Evolutionary conservation across 106 monocot species (phyloP).

Genomic region (Dendrobium catenatum): DNA sequence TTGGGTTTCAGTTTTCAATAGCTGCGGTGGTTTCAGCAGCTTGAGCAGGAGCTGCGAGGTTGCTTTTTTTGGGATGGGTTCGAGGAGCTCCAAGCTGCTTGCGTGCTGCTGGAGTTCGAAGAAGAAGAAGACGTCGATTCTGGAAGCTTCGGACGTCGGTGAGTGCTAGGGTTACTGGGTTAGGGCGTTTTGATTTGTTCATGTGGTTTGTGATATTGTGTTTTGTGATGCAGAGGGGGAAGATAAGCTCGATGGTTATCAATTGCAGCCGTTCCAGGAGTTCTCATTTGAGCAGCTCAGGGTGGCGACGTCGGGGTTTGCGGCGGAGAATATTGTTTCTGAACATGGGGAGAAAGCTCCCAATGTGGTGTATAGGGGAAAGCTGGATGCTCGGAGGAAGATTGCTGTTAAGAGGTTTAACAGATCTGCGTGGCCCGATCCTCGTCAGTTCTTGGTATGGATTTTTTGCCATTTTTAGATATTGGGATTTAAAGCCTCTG

Average conservation of each 20-base stretch:
- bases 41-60: slow-evolving; percentile 2
- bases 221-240: slow-evolving; percentile 30
- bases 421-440: slow-evolving; percentile 91
- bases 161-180: slow-evolving; percentile 7
- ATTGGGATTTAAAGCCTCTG: not conserved
- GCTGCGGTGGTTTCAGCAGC: not conserved
- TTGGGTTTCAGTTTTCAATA: not conserved
- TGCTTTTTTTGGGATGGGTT: slow-evolving; percentile 46
- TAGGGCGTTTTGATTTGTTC: slow-evolving; percentile 5
- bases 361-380: slow-evolving; percentile 93
- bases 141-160: slow-evolving; percentile 48
- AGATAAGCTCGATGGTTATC: slow-evolving; percentile 39
- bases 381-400: slow-evolving; percentile 71
- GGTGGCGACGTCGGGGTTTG: slow-evolving; percentile 80
- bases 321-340: slow-evolving; percentile 81
- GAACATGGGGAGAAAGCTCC: slow-evolving; percentile 95
- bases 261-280: slow-evolving; percentile 72
- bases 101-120: slow-evolving; percentile 53
- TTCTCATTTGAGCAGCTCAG: slow-evolving; percentile 82
- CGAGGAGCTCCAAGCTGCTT: slow-evolving; percentile 31
- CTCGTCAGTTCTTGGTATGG: slow-evolving; percentile 81
- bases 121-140: slow-evolving; percentile 29
- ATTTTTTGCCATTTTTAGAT: slow-evolving; percentile 10
- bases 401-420: slow-evolving; percentile 91
- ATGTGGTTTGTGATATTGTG: slow-evolving; percentile 3